phyloP scores from a whole-genome alignment of 768 basidiomycete genomes.

The Lentinula detonsa region DNA sequence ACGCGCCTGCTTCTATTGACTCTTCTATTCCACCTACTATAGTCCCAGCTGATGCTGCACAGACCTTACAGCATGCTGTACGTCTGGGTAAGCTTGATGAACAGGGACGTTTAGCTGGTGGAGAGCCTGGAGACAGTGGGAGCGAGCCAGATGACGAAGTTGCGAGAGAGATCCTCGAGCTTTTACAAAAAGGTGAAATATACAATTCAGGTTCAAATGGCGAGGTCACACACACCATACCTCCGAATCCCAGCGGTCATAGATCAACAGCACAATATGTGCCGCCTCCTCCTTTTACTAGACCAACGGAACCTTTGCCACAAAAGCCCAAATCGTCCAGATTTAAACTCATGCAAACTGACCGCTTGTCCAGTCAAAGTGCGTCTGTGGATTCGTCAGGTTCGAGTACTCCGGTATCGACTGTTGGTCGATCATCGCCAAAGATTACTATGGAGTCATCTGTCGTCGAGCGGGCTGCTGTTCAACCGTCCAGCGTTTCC shows the following conservation, averaged over 20 bases:
- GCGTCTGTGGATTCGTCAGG: neutral
- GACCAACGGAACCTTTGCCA: conserved; percentile 17
- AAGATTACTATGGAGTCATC: conserved; percentile 17
- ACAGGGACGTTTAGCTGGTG: conserved; percentile 42
- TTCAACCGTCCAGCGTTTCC: neutral
- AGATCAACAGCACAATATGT: neutral
- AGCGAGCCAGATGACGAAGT: conserved; percentile 45
- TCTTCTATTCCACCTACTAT: conserved; percentile 36
- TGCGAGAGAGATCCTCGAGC: conserved; percentile 44
- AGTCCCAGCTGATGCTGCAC: conserved; percentile 37
- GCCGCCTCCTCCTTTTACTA: conserved; percentile 6
- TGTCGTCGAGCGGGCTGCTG: conserved; percentile 12
- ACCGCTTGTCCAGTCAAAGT: conserved; percentile 11
- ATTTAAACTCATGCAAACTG: conserved; percentile 41
- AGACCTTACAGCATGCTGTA: conserved; percentile 45
- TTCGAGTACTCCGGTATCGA: conserved; percentile 21
- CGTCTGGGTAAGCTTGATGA: conserved; percentile 51
- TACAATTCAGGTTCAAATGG: conserved; percentile 47
- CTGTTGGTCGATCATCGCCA: conserved; percentile 26
- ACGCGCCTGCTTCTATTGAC: conserved; percentile 11
- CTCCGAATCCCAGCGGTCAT: conserved; percentile 18
- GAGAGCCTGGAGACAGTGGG: conserved; percentile 44
- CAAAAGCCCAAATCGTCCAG: conserved; percentile 37
- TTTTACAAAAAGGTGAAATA: conserved; percentile 44
- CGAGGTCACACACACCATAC: neutral